Evolutionary conservation across 2,329 filamentous ascomycete genomes (phyloP), one percentile per base, ranked within the genome.

Genomic region (Colletotrichum sp.): DNA sequence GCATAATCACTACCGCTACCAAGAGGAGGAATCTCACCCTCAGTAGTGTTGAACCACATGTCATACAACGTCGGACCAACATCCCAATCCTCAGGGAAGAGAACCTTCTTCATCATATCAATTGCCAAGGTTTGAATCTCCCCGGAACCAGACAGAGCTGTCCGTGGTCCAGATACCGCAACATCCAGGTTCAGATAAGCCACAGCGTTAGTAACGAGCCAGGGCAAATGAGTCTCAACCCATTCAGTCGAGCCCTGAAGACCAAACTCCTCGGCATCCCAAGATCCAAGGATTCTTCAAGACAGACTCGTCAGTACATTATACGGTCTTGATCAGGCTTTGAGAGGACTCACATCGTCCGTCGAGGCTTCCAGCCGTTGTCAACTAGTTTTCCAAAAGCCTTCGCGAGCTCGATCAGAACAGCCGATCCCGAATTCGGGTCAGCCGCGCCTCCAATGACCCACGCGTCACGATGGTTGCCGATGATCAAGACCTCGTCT

Each of bases 401-500:
- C 66, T 86, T 87, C 5, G 86, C 83, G 6, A 89, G 78, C 69
- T 89, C 88, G 33, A 88, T 82, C 36, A 89, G 79, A 5, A 88
- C 83, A 2, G 87, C 85, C 4, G 84, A 85, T 2, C 88, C 88
- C 12, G 84, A 87, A 57, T 89, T 89, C 3, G 88, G 87, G 66
- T 90, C 88, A 0, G 85, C 86, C 2, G 87, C 88, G 5, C 87
- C 88, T 7, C 88, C 87, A 31, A 87, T 81, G 12, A 89, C 87
- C 88, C 88, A 90, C 0, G 88, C 88, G 78, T 90, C 88, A 13
- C 87, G 84, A 72, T 89, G 88, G 47, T 89, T 89, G 5, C 87
- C 87, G 29, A 89, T 82, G 33, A 89, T 80, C 18, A 89, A 80
- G 7, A 87, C 86, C 47, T 84, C 77, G 38, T 80, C 77, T 0